Evolutionary conservation across 176 grass and related monocot genomes (phyloP), one percentile per base, ranked within the genome.

Genomic region (Phragmites australis): DNA sequence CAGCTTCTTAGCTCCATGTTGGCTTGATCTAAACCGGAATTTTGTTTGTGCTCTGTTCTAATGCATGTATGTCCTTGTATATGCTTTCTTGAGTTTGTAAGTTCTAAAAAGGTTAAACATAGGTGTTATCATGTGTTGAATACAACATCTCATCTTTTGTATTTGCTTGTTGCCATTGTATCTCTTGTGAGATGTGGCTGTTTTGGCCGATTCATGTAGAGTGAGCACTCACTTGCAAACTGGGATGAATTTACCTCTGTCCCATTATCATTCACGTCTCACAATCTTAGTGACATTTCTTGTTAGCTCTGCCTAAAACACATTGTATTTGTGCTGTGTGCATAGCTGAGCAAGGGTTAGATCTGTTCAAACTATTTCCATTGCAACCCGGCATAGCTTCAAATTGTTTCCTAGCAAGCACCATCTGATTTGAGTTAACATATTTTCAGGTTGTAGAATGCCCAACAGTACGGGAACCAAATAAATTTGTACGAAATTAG

Each of bases 161-260:
- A 34, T 37, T 17, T 15, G 25, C 27, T 75, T 56, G 31, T 18
- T 57, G 3, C 10, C 13, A 32, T 76, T 15, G 16, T 44, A 32
- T 56, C 26, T 67, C 3, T 7, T 37, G 34, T 66, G 13, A 32
- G 37, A 67, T 67, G 18, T 14, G 2, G 22, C 26, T 11, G 8
- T n/a, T 69, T 40, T 82, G 7, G 37, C 51, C 44, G 22, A 37
- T 63, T 34, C 19, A 25, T 72, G 67, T 31, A 34, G 65, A 60
- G 14, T 59, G 41, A 18, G 16, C 58, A 62, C 26, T 18, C 23
- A 65, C 11, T 3, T 52, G 34, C 17, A 53, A 74, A 74, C 16
- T 19, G 30, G 2, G 52, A 34, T 83, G 17, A 44, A 44, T 83
- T 65, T 75, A 22, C 22, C 34, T 37, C 31, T 55, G 59, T 83